phyloP scores from a whole-genome alignment of 2,329 filamentous ascomycete genomes.

The Cladobotryum protrusum region DNA sequence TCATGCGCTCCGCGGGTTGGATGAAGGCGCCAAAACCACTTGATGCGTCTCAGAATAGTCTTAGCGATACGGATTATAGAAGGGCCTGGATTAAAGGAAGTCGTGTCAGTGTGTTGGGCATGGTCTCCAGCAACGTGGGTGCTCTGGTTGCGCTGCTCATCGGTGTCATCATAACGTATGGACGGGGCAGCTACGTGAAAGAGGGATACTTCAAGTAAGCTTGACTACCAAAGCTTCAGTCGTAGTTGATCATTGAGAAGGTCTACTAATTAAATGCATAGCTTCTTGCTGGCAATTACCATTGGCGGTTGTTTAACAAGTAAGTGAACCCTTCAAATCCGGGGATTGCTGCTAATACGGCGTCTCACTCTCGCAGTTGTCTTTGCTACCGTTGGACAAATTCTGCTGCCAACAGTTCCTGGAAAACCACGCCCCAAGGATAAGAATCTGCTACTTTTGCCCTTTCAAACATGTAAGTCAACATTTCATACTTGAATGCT shows the following conservation, averaged over 20 bases:
- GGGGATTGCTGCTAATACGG: background rate
- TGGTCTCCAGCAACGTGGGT: slow-evolving; percentile 14
- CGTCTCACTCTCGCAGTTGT: slow-evolving; percentile 4
- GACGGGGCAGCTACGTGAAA: slow-evolving; percentile 12
- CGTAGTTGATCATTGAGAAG: background rate
- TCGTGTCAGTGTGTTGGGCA: slow-evolving; percentile 14
- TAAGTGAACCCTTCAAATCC: background rate
- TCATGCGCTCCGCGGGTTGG: slow-evolving; percentile 17
- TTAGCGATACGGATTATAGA: background rate
- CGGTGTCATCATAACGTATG: slow-evolving; percentile 16
- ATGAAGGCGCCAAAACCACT: slow-evolving; percentile 2
- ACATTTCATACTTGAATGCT: background rate
- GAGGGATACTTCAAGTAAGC: slow-evolving; percentile 16
- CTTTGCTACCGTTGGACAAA: slow-evolving; percentile 13
- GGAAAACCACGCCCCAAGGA: slow-evolving; percentile 11
- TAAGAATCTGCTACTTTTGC: slow-evolving; percentile 13
- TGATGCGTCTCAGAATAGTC: background rate
- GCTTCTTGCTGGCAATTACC: slow-evolving; percentile 15
- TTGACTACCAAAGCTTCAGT: background rate
- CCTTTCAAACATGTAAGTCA: slow-evolving; percentile 14
- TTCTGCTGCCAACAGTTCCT: slow-evolving; percentile 14
- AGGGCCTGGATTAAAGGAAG: slow-evolving; percentile 14
- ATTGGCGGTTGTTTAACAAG: slow-evolving; percentile 16
- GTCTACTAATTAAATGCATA: background rate
- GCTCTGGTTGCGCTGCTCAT: slow-evolving; percentile 16